Conservation (phyloP, 1,284 basidiomycete genomes). For the Inonotus hispidus region DNA sequence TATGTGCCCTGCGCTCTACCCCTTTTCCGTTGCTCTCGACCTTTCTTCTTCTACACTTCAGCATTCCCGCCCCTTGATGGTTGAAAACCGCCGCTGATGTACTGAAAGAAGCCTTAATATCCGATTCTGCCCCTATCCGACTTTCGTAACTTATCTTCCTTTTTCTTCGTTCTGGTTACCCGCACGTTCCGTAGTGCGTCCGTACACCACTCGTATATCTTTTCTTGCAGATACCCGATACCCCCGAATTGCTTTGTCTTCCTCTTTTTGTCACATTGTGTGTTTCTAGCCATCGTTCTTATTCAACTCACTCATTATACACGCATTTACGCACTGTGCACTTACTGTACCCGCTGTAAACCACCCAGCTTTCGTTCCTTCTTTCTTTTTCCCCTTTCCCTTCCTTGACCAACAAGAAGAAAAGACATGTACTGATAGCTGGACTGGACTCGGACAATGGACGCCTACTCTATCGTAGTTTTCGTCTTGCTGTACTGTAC, state of each 20-base stretch:
- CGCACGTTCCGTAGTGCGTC: neutral
- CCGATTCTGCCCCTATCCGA: neutral
- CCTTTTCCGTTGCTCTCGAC: neutral
- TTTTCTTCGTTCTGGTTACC: neutral
- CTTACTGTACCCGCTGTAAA: neutral
- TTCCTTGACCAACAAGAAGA: neutral
- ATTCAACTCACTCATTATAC: neutral
- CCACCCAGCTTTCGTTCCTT: neutral
- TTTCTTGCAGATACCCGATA: neutral
- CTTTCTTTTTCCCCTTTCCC: neutral
- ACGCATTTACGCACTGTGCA: neutral
- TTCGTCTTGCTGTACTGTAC: neutral
- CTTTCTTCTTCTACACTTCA: neutral
- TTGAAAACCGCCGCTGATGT: neutral
- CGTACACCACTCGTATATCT: neutral
- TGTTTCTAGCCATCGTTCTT: neutral
- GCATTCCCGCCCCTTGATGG: neutral
- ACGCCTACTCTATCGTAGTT: neutral
- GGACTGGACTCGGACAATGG: neutral
- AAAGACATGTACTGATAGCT: neutral
- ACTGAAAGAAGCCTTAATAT: neutral
- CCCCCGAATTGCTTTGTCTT: neutral
- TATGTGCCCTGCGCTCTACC: neutral
- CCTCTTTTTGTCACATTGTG: neutral
- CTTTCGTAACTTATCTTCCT: neutral